phyloP scores from a whole-genome alignment of 176 grass and related monocot species.

The Triticum monococcum region DNA sequence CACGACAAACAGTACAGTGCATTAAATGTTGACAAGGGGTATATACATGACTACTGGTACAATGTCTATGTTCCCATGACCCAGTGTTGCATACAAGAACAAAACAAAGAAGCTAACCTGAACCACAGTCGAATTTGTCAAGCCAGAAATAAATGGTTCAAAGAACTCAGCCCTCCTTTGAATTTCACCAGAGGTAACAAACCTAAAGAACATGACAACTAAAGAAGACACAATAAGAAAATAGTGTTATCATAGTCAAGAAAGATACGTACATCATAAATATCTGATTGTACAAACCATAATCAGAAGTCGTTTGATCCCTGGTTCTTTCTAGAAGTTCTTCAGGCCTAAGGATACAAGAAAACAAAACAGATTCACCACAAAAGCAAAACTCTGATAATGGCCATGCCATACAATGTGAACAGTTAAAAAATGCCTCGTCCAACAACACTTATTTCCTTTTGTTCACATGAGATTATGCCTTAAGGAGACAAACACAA shows the following conservation, averaged over 20 bases:
- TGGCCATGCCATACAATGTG: background rate
- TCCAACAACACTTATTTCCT: background rate
- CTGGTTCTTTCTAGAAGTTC: constrained; percentile 83
- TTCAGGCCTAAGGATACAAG: constrained; percentile 52
- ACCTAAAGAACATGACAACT: constrained; percentile 99
- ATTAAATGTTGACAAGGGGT: constrained; percentile 1
- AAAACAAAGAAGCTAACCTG: constrained; percentile 51
- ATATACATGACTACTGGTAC: constrained; percentile 5
- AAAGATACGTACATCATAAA: background rate
- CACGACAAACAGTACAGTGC: background rate
- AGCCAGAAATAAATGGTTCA: constrained; percentile 80
- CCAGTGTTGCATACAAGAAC: background rate
- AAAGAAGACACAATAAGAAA: constrained; percentile 30
- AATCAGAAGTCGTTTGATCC: constrained; percentile 73
- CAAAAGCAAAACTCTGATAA: constrained; percentile 22
- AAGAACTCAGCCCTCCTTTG: constrained; percentile 89
- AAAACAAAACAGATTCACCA: constrained; percentile 51
- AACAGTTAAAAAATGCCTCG: background rate
- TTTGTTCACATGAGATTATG: constrained; percentile 8
- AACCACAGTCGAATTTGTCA: constrained; percentile 59
- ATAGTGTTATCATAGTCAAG: background rate
- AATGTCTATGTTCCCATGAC: background rate
- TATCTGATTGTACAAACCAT: constrained; percentile 61
- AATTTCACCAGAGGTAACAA: constrained; percentile 88
- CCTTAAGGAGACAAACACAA: constrained; percentile 2